Conservation (phyloP, 768 basidiomycete genomes). For the Boletus tomentosulus region DNA sequence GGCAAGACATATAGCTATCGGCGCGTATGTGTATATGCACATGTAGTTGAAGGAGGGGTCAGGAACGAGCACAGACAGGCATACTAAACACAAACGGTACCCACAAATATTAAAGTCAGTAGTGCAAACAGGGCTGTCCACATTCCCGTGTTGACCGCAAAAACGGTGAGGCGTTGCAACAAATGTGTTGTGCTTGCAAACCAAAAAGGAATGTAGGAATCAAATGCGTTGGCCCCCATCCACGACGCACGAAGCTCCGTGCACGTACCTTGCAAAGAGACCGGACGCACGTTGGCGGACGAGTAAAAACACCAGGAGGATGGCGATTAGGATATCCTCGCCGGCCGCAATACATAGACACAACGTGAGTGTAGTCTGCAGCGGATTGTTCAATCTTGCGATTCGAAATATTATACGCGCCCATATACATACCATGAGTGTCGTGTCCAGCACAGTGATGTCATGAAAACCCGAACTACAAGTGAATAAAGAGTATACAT, state of each 20-base stretch:
- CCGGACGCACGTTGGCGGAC: neutral
- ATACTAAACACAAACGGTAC: neutral
- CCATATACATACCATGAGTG: neutral
- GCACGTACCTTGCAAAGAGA: neutral
- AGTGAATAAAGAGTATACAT: neutral
- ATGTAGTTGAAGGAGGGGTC: neutral
- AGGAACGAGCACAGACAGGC: neutral
- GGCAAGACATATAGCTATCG: neutral
- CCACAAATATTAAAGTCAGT: conserved; percentile 9
- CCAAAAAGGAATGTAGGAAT: too few species aligned
- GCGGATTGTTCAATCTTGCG: neutral
- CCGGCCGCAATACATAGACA: neutral
- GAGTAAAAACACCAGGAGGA: neutral
- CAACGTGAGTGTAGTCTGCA: neutral
- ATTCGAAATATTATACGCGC: neutral
- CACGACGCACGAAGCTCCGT: neutral
- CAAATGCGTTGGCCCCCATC: neutral
- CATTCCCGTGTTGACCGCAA: conserved; percentile 30
- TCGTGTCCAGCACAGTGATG: neutral
- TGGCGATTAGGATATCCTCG: neutral
- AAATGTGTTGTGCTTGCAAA: neutral
- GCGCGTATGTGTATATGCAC: neutral
- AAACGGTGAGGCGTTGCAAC: neutral
- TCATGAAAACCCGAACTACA: neutral
- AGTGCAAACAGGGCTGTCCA: conserved; percentile 49